These are phyloP conservation scores for Ilyonectria sp. DNA, from an alignment of 2,329 filamentous ascomycete genomes.

Conservation along the genomic window DNA sequence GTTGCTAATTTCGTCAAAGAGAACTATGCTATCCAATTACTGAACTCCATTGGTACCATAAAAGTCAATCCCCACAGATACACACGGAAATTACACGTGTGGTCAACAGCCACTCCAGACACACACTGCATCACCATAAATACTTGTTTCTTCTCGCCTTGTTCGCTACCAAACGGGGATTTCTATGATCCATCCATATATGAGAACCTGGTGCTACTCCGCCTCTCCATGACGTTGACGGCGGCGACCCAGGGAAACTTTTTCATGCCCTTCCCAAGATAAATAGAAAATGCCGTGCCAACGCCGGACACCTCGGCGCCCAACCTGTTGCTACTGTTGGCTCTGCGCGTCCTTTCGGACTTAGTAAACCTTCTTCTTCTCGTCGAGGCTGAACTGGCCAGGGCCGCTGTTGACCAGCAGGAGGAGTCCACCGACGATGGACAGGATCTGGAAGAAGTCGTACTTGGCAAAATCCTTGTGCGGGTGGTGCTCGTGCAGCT, in stretches of 20 bases:
- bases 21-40: background rate
- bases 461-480: slow-evolving; percentile 99
- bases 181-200: slow-evolving; percentile 32
- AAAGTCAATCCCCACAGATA: background rate
- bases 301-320: slow-evolving; percentile 25
- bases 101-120: background rate
- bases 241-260: slow-evolving; percentile 26
- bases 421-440: slow-evolving; percentile 96
- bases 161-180: slow-evolving; percentile 17
- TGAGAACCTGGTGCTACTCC: slow-evolving; percentile 24
- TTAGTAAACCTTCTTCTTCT: slow-evolving; percentile 99
- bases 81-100: background rate
- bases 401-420: slow-evolving; percentile 99
- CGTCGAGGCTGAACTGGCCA: slow-evolving; percentile 97
- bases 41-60: background rate
- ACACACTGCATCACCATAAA: slow-evolving; percentile 2
- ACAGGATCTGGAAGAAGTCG: slow-evolving; percentile 99
- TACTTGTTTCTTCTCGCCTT: slow-evolving; percentile 15
- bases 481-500: slow-evolving; percentile 97
- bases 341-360: slow-evolving; percentile 10
- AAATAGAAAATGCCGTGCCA: slow-evolving; percentile 31
- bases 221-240: slow-evolving; percentile 8
- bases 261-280: slow-evolving; percentile 25
- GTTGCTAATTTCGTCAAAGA: background rate
- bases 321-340: slow-evolving; percentile 12